phyloP scores from a whole-genome alignment of 2,329 filamentous ascomycete species.

The Diaporthe helianthi region DNA sequence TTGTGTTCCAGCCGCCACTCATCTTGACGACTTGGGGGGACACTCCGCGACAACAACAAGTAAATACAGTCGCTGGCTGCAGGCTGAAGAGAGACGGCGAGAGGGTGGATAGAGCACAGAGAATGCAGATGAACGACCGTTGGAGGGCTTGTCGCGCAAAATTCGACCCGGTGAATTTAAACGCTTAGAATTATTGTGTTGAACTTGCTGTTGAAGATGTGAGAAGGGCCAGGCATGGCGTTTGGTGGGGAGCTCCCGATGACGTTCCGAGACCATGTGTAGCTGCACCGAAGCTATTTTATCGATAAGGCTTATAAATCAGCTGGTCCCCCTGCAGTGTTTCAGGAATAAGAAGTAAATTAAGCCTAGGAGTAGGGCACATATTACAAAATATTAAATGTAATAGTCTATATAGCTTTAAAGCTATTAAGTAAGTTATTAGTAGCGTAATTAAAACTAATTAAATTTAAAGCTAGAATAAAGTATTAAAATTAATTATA shows the following conservation, averaged over 20 bases:
- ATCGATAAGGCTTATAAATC: constrained; percentile 18
- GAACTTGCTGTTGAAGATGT: background rate
- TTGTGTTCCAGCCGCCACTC: constrained; percentile 95
- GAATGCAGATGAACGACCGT: background rate
- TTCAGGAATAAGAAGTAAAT: too few relatives aligned
- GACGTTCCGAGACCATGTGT: constrained; percentile 35
- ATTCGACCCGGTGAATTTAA: background rate
- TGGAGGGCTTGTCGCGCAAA: background rate
- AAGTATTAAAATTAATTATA: too few relatives aligned
- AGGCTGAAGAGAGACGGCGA: background rate
- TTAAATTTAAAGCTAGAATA: too few relatives aligned
- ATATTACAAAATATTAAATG: too few relatives aligned
- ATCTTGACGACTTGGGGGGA: constrained; percentile 47
- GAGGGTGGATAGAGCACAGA: background rate
- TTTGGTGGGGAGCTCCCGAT: constrained; percentile 19
- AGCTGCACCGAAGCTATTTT: constrained; percentile 43
- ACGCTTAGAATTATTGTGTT: background rate
- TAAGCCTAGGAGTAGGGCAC: too few relatives aligned
- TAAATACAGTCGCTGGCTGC: background rate
- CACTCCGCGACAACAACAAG: background rate
- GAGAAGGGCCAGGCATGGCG: background rate
- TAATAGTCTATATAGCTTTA: too few relatives aligned
- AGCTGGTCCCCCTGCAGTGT: background rate
- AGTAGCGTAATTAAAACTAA: too few relatives aligned
- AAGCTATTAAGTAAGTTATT: too few relatives aligned